Conservation (phyloP, 805 yeast genomes). For the Pachysolen tannophilus region DNA sequence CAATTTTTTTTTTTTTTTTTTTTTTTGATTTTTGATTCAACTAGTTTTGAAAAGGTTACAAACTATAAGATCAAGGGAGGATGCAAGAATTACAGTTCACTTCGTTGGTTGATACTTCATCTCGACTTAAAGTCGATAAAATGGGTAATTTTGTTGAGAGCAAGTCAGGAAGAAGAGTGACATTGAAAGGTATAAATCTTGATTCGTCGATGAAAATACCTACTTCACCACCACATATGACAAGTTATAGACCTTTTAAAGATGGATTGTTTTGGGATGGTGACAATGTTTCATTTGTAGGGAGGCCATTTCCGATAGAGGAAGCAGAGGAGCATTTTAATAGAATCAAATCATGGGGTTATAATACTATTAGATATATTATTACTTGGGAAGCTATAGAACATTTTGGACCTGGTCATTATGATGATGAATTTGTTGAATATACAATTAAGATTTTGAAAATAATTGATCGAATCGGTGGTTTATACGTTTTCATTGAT, state of each 20-base stretch:
- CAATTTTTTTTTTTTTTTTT: no score
- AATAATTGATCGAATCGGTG: conserved; percentile 54
- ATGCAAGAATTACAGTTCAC: neutral
- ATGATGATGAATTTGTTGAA: conserved; percentile 70
- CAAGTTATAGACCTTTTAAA: conserved; percentile 28
- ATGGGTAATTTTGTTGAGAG: conserved; percentile 52
- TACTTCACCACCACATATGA: conserved; percentile 36
- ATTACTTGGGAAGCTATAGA: conserved; percentile 92
- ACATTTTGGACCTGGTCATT: conserved; percentile 77
- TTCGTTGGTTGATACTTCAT: neutral
- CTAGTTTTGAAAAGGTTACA: no score
- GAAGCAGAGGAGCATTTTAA: conserved; percentile 65
- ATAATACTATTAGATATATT: conserved; percentile 66
- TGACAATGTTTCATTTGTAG: conserved; percentile 72
- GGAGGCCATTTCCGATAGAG: conserved; percentile 69
- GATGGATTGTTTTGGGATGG: conserved; percentile 55
- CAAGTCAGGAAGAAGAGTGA: conserved; percentile 46
- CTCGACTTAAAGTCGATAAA: conserved; percentile 23
- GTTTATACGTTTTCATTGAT: conserved; percentile 72
- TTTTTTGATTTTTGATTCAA: no score
- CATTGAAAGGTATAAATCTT: conserved; percentile 72
- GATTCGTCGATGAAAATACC: conserved; percentile 76
- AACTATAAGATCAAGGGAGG: neutral
- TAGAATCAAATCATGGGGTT: conserved; percentile 75
- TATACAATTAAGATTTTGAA: conserved; percentile 58